These are phyloP conservation scores for Orobanche coerulescens DNA, from an alignment of 257 asterid genomes.

Conservation along the genomic window DNA sequence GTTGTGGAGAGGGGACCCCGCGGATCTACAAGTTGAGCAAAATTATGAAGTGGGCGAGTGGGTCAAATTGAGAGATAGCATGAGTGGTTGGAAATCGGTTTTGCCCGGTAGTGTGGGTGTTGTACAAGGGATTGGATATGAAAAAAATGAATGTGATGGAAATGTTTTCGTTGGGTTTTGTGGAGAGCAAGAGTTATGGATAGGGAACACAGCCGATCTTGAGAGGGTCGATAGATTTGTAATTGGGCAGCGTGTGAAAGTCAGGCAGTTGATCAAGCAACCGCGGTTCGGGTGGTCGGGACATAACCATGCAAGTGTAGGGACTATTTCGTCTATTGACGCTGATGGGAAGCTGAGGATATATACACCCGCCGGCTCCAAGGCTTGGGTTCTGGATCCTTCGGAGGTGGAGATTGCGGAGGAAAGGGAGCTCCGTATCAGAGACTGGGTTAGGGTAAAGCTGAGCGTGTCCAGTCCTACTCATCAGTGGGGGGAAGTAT, in stretches of 20 bases:
- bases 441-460: slow-evolving; percentile 83
- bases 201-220: slow-evolving; percentile 45
- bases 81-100: slow-evolving; percentile 67
- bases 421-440: slow-evolving; percentile 54
- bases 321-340: slow-evolving; percentile 76
- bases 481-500: slow-evolving; percentile 90
- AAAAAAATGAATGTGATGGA: slow-evolving; percentile 63
- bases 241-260: slow-evolving; percentile 69
- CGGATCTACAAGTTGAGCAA: slow-evolving; percentile 67
- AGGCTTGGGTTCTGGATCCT: slow-evolving; percentile 87
- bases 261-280: slow-evolving; percentile 52
- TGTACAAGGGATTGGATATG: slow-evolving; percentile 74
- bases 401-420: slow-evolving; percentile 72
- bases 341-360: slow-evolving; percentile 92
- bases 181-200: slow-evolving; percentile 88
- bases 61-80: slow-evolving; percentile 56
- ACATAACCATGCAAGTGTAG: slow-evolving; percentile 65
- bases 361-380: slow-evolving; percentile 83
- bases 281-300: slow-evolving; percentile 99
- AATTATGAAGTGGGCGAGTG: slow-evolving; percentile 83
- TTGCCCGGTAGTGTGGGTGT: slow-evolving; percentile 76
- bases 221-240: slow-evolving; percentile 41
- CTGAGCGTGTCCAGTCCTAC: slow-evolving; percentile 51
- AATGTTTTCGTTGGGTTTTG: slow-evolving; percentile 62
- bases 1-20: slow-evolving; percentile 91